These are phyloP conservation scores for Artemisia tridentata DNA, from an alignment of 129 eudicot genomes.

Conservation along the genomic window DNA sequence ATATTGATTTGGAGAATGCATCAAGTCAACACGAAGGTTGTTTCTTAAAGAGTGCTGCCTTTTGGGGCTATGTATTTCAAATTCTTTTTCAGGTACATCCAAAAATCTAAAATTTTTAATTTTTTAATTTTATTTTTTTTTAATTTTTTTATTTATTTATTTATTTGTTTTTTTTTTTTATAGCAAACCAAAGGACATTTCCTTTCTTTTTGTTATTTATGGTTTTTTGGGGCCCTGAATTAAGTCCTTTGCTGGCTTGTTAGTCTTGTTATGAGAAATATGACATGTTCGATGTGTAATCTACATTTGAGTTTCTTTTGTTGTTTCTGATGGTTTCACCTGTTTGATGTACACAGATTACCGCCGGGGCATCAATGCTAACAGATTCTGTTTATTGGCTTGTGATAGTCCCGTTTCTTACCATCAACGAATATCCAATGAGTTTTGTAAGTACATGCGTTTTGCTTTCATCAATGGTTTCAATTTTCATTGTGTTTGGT, in stretches of 20 bases:
- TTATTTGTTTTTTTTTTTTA: conserved; percentile 12
- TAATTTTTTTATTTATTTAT: too few relatives aligned
- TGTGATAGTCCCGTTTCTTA: conserved; percentile 70
- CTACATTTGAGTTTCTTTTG: conserved; percentile 10
- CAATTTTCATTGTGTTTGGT: conserved; percentile 2
- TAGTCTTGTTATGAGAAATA: conserved; percentile 4
- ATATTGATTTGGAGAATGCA: conserved; percentile 35
- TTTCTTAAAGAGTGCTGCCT: conserved; percentile 24
- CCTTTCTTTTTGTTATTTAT: conserved; percentile 12
- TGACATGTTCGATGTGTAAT: conserved; percentile 9
- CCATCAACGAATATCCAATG: conserved; percentile 53
- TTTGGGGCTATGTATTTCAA: conserved; percentile 56
- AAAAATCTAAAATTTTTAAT: background rate
- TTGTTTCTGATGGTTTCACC: conserved; percentile 17
- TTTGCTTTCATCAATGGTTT: conserved; percentile 11
- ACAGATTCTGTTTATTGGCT: conserved; percentile 82
- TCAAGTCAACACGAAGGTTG: conserved; percentile 21
- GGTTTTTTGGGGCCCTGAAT: conserved; percentile 1
- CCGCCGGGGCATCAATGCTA: conserved; percentile 81
- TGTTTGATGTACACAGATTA: conserved; percentile 54
- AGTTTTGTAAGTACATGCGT: conserved; percentile 51
- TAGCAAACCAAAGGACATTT: background rate
- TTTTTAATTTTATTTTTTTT: too few relatives aligned
- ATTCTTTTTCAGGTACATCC: conserved; percentile 58
- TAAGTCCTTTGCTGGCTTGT: background rate